These are phyloP conservation scores for Westerdykella sp. DNA, from an alignment of 2,329 filamentous ascomycete genomes.

Conservation along the genomic window DNA sequence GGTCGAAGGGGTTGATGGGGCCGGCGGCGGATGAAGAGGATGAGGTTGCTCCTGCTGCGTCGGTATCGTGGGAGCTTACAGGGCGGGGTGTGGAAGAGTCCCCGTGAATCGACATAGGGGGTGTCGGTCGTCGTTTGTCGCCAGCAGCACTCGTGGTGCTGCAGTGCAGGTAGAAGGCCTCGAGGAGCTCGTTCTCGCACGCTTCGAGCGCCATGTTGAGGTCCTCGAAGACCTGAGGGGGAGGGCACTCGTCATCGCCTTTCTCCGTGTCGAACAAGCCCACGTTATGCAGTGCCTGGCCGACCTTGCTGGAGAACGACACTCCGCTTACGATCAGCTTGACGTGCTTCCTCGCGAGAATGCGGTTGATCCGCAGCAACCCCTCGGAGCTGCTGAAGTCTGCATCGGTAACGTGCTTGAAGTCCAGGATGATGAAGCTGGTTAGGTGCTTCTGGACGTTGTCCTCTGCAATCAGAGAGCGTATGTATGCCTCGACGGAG, in stretches of 20 bases:
- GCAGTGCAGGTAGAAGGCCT: constrained; percentile 49
- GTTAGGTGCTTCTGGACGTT: constrained; percentile 73
- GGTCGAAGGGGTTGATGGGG: constrained; percentile 42
- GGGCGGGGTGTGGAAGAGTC: constrained; percentile 6
- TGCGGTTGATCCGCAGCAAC: constrained; percentile 84
- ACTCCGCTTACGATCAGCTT: constrained; percentile 78
- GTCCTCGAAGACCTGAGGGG: constrained; percentile 67
- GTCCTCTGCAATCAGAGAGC: constrained; percentile 74
- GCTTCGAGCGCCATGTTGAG: constrained; percentile 90
- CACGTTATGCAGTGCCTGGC: constrained; percentile 72
- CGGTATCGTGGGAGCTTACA: constrained; percentile 1
- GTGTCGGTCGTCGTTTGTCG: constrained; percentile 41
- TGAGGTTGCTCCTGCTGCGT: not conserved
- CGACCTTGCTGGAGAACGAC: constrained; percentile 67
- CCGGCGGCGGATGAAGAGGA: constrained; percentile 20
- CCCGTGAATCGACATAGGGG: constrained; percentile 30
- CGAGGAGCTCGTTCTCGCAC: constrained; percentile 89
- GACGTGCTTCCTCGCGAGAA: constrained; percentile 71
- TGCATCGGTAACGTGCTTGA: constrained; percentile 82
- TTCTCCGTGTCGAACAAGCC: constrained; percentile 70
- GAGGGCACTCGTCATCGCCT: constrained; percentile 52
- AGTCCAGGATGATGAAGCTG: constrained; percentile 81
- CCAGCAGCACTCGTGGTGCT: constrained; percentile 8
- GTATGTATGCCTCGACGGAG: constrained; percentile 83
- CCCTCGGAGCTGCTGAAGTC: constrained; percentile 96